Percentiles rank a stretch among this genome's conserved stretches.
Evolutionary conservation across 805 yeast genomes (phyloP).

Genomic region (Pichia cabralensis): DNA sequence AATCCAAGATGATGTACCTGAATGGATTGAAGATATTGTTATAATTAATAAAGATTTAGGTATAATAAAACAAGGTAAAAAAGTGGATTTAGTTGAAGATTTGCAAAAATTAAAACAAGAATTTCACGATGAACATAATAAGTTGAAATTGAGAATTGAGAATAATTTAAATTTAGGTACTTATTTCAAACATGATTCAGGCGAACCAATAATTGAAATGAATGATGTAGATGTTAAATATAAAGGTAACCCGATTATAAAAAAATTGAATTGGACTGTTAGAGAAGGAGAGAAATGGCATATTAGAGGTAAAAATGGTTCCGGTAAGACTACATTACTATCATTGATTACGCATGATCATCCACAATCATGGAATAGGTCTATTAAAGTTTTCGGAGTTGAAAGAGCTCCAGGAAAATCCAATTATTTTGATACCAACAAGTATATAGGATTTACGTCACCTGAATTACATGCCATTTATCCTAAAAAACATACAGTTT

Average conservation of each 20-base stretch:
- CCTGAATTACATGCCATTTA: constrained; percentile 91
- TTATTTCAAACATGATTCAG: neutral
- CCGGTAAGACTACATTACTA: constrained; percentile 85
- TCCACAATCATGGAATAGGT: constrained; percentile 88
- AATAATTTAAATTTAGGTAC: constrained; percentile 4
- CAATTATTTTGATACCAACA: constrained; percentile 70
- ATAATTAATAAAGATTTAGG: constrained; percentile 46
- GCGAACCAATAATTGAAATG: constrained; percentile 36
- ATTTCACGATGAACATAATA: constrained; percentile 16
- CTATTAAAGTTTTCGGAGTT: constrained; percentile 51
- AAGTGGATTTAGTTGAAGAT: constrained; percentile 17
- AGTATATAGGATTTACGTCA: constrained; percentile 72
- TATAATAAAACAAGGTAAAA: constrained; percentile 39
- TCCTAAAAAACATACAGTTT: constrained; percentile 45
- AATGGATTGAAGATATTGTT: constrained; percentile 70
- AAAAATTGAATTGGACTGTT: constrained; percentile 56
- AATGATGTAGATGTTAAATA: constrained; percentile 56
- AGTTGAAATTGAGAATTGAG: constrained; percentile 10
- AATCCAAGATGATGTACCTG: constrained; percentile 64
- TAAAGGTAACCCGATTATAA: constrained; percentile 48
- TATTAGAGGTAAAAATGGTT: constrained; percentile 79
- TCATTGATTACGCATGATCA: constrained; percentile 88
- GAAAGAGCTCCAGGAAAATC: constrained; percentile 66
- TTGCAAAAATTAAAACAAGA: constrained; percentile 18
- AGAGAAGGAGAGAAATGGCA: constrained; percentile 78